A percentile compares a stretch with the other conserved stretches of the same genome.
Evolutionary conservation across 192 early-diverging fungal genomes (phyloP).

Genomic region (Coemansia sp.): DNA sequence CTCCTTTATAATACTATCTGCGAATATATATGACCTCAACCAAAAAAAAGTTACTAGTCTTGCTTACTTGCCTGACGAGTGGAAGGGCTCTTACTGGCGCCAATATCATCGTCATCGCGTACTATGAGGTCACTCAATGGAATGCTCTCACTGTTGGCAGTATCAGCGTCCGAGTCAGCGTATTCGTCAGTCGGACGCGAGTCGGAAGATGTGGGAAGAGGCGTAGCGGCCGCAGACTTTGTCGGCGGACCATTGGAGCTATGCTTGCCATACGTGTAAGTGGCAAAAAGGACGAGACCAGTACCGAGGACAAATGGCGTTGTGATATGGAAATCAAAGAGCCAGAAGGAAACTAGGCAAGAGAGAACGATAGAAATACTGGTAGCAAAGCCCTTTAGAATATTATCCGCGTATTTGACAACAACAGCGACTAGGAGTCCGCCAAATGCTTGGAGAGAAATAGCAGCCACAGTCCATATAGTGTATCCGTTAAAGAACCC

Average conservation of each 20-base stretch:
- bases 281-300: constrained; percentile 71
- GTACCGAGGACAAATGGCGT: constrained; percentile 74
- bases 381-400: constrained; percentile 99
- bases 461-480: constrained; percentile 77
- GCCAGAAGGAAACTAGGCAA: constrained; percentile 75
- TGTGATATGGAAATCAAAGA: constrained; percentile 80
- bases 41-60: background rate
- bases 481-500: constrained; percentile 96
- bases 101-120: background rate
- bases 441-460: constrained; percentile 86
- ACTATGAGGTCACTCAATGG: constrained; percentile 1
- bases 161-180: background rate
- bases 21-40: background rate
- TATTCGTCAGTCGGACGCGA: background rate
- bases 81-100: background rate
- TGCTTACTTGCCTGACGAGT: background rate
- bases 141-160: constrained; percentile 5
- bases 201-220: background rate
- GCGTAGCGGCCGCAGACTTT: constrained; percentile 6
- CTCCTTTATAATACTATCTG: background rate
- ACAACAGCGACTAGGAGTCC: constrained; percentile 95
- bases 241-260: background rate
- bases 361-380: constrained; percentile 95
- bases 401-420: constrained; percentile 98
- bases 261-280: constrained; percentile 68